These are phyloP conservation scores for Neurospora sublineolata DNA, from an alignment of 495 filamentous ascomycete species.

Conservation along the genomic window DNA sequence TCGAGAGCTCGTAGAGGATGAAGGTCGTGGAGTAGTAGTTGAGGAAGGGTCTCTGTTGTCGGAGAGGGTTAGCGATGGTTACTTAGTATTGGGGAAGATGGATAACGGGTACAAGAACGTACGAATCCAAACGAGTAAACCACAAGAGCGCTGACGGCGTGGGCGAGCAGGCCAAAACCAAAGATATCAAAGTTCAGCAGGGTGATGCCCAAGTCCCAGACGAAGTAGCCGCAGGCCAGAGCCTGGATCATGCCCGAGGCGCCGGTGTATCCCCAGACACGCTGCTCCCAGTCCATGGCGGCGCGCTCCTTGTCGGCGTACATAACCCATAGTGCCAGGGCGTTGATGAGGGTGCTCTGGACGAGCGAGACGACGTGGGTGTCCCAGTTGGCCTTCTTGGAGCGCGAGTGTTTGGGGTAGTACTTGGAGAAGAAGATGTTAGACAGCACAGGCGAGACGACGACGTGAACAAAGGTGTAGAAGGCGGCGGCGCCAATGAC, in stretches of 20 bases:
- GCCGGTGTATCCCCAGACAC: slow-evolving; percentile 87
- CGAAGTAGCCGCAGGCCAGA: slow-evolving; percentile 85
- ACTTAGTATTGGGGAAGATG: too few species aligned
- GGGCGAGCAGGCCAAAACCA: slow-evolving; percentile 78
- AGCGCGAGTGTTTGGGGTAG: slow-evolving; percentile 54
- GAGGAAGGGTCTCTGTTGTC: slow-evolving; percentile 83
- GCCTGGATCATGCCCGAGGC: slow-evolving; percentile 71
- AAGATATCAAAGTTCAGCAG: slow-evolving; percentile 63
- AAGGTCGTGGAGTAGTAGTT: slow-evolving; percentile 88
- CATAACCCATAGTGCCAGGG: slow-evolving; percentile 73
- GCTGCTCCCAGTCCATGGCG: slow-evolving; percentile 57
- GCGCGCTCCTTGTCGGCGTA: slow-evolving; percentile 62
- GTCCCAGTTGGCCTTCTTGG: slow-evolving; percentile 86
- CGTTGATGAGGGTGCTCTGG: slow-evolving; percentile 72
- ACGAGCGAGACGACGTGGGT: slow-evolving; percentile 90
- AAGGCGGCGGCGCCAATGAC: slow-evolving; percentile 58
- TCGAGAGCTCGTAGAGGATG: slow-evolving; percentile 95
- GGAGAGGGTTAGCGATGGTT: too few species aligned
- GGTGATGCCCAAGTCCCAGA: slow-evolving; percentile 82
- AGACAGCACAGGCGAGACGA: slow-evolving; percentile 68
- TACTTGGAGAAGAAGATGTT: slow-evolving; percentile 52
- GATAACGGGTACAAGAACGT: too few species aligned
- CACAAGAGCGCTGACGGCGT: slow-evolving; percentile 71
- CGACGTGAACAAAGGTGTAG: slow-evolving; percentile 65
- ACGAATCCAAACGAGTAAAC: slow-evolving; percentile 93